Conservation (phyloP, 2,329 filamentous ascomycete species). For the Aspergillus pseudonomiae region DNA sequence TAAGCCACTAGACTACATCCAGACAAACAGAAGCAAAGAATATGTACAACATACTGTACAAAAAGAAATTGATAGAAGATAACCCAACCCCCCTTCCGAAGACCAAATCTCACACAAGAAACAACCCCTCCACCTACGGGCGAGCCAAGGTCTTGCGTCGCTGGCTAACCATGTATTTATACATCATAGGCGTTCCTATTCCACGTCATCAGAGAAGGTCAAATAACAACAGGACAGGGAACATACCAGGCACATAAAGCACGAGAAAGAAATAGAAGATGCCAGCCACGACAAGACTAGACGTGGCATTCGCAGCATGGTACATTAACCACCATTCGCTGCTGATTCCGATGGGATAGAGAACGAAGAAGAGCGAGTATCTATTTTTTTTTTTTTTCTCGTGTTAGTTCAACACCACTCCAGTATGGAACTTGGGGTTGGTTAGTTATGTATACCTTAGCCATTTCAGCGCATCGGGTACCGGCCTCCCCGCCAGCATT, state of each 20-base stretch:
- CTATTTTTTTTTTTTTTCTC: conserved; percentile 13
- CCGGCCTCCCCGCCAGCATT: conserved; percentile 19
- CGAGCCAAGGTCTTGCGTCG: conserved; percentile 27
- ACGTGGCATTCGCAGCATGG: conserved; percentile 20
- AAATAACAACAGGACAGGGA: background rate
- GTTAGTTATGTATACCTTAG: conserved; percentile 19
- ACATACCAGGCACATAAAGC: conserved; percentile 33
- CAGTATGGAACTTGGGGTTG: too few relatives aligned
- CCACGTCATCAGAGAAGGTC: background rate
- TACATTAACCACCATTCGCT: conserved; percentile 37
- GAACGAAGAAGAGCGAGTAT: conserved; percentile 32
- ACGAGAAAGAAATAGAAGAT: conserved; percentile 32
- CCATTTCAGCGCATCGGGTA: conserved; percentile 26
- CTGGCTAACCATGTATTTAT: conserved; percentile 35
- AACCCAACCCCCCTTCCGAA: too few relatives aligned
- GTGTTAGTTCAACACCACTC: too few relatives aligned
- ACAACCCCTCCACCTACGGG: background rate
- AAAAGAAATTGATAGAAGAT: too few relatives aligned
- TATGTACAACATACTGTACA: too few relatives aligned
- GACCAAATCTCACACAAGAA: too few relatives aligned
- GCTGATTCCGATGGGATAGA: conserved; percentile 34
- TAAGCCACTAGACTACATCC: too few relatives aligned
- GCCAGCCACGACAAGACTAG: conserved; percentile 11
- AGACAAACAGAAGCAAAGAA: too few relatives aligned
- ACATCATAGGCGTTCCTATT: conserved; percentile 36